Evolutionary conservation across 192 early-diverging fungal genomes (phyloP).

Genomic region (Coemansia sp.): DNA sequence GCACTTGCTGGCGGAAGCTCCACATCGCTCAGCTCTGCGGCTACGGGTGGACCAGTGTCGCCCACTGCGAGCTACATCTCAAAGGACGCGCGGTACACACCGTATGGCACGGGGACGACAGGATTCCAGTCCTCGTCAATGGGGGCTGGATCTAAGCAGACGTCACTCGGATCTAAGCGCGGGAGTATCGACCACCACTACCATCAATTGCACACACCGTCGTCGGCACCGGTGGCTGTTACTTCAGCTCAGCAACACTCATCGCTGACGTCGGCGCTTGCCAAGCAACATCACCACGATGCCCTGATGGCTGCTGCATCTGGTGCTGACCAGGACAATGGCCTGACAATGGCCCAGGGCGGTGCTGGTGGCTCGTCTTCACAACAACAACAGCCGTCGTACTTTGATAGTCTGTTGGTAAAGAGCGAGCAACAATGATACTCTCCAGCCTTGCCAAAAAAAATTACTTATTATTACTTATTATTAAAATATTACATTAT

Average conservation of each 20-base stretch:
- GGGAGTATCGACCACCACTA: constrained; percentile 57
- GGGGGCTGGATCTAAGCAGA: constrained; percentile 8
- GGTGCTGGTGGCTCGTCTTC: constrained; percentile 16
- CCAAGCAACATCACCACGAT: constrained; percentile 10
- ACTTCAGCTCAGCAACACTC: constrained; percentile 24
- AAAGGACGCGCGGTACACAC: constrained; percentile 43
- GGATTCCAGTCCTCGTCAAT: constrained; percentile 23
- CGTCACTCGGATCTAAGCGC: constrained; percentile 42
- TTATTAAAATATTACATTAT: constrained; percentile 8
- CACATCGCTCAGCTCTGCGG: constrained; percentile 18
- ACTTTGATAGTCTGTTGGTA: constrained; percentile 52
- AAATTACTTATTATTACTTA: constrained; percentile 5
- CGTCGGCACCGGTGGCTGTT: constrained; percentile 13
- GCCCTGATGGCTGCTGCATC: constrained; percentile 12
- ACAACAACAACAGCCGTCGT: constrained; percentile 39
- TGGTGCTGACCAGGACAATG: constrained; percentile 19
- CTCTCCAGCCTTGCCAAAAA: not conserved
- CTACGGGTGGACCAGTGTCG: constrained; percentile 26
- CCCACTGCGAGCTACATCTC: constrained; percentile 35
- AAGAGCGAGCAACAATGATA: constrained; percentile 44
- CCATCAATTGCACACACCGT: constrained; percentile 28
- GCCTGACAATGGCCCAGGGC: constrained; percentile 18
- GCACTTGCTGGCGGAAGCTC: constrained; percentile 20
- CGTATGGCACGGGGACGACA: constrained; percentile 26
- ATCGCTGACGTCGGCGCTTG: constrained; percentile 29